A percentile compares a stretch with the other conserved stretches of the same genome.
These are phyloP conservation scores for Bruguiera sexangula DNA, from an alignment of 345 rosid species.

Conservation along the genomic window DNA sequence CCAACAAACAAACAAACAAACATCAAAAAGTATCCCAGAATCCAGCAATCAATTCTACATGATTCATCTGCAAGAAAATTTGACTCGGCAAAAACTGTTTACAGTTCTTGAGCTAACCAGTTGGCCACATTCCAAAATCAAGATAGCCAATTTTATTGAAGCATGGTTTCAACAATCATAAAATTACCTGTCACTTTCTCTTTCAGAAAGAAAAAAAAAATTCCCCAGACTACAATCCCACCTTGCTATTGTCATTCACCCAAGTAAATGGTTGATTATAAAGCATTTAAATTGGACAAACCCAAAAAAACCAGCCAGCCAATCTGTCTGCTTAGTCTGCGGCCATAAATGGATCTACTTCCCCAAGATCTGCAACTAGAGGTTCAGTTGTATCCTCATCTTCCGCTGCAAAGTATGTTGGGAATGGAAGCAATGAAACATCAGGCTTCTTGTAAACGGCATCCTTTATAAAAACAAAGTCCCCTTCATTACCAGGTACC, in stretches of 20 bases:
- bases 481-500: slow-evolving; percentile 94
- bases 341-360: slow-evolving; percentile 77
- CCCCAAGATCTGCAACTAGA: slow-evolving; percentile 76
- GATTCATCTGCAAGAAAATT: no score
- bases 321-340: slow-evolving; percentile 17
- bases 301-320: not conserved
- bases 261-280: not conserved
- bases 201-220: not conserved
- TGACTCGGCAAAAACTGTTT: no score
- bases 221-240: slow-evolving; percentile 10
- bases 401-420: slow-evolving; percentile 62
- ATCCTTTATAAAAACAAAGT: slow-evolving; percentile 85
- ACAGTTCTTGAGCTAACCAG: no score
- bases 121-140: no score
- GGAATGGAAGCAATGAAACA: slow-evolving; percentile 73
- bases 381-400: slow-evolving; percentile 57
- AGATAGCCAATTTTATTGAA: no score
- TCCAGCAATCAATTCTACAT: no score
- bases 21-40: no score
- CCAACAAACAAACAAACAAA: no score
- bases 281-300: slow-evolving; percentile 5
- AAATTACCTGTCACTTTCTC: no score
- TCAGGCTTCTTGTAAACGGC: slow-evolving; percentile 79
- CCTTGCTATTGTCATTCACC: not conserved
- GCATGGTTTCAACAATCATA: no score